These are phyloP conservation scores for Colletotrichum sojae DNA, from an alignment of 2,329 filamentous ascomycete species.

Conservation along the genomic window DNA sequence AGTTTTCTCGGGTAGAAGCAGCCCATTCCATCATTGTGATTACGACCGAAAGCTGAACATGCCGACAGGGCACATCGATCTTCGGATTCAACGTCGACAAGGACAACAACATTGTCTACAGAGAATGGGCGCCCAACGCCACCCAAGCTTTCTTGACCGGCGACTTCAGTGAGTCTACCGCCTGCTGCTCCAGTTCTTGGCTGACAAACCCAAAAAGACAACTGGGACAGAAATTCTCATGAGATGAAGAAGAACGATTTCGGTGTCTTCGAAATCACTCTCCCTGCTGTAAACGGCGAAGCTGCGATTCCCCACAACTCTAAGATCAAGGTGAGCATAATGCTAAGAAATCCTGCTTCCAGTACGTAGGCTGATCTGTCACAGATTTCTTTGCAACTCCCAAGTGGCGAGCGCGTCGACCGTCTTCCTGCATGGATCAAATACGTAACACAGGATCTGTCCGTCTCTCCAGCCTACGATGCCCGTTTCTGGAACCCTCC, in stretches of 20 bases:
- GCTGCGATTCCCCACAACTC: slow-evolving; percentile 91
- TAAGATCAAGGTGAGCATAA: slow-evolving; percentile 85
- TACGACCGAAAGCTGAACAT: slow-evolving; percentile 6
- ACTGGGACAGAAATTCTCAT: slow-evolving; percentile 87
- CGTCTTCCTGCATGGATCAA: slow-evolving; percentile 97
- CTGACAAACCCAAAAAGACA: slow-evolving; percentile 66
- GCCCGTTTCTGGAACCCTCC: slow-evolving; percentile 98
- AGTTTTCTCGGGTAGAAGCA: slow-evolving; percentile 83
- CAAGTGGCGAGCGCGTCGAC: slow-evolving; percentile 85
- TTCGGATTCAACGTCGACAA: slow-evolving; percentile 88
- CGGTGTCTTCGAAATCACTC: slow-evolving; percentile 86
- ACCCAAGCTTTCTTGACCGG: slow-evolving; percentile 87
- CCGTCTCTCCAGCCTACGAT: slow-evolving; percentile 92
- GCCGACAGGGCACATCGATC: slow-evolving; percentile 80
- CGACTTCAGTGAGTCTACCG: slow-evolving; percentile 84
- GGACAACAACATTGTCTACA: slow-evolving; percentile 89
- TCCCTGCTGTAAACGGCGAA: slow-evolving; percentile 81
- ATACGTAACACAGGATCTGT: slow-evolving; percentile 93
- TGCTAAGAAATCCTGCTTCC: not conserved
- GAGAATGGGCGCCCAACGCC: slow-evolving; percentile 97
- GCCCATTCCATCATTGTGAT: slow-evolving; percentile 7
- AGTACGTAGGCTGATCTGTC: not conserved
- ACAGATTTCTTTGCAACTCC: slow-evolving; percentile 87
- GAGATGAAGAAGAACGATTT: slow-evolving; percentile 89
- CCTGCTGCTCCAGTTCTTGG: not conserved